Evolutionary conservation across 768 basidiomycete species (phyloP).

Genomic region (Podaxis sp.): DNA sequence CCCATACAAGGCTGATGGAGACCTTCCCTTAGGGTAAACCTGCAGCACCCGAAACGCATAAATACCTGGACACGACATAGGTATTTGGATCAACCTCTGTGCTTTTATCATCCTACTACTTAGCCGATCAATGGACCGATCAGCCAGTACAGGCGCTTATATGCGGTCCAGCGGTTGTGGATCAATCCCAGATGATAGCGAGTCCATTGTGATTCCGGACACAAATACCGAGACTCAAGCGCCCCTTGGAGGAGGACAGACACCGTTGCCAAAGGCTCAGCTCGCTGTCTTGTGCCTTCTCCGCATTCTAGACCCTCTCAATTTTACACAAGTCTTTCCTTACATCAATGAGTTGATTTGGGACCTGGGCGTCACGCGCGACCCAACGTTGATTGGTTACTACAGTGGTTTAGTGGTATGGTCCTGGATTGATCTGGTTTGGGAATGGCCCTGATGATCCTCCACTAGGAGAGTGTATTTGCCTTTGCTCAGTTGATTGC

Average conservation of each 20-base stretch:
- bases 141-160: not conserved
- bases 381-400: slow-evolving; percentile 57
- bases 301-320: slow-evolving; percentile 55
- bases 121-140: not conserved
- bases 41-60: not conserved
- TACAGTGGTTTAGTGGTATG: slow-evolving; percentile 65
- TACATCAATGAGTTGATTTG: slow-evolving; percentile 67
- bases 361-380: slow-evolving; percentile 49
- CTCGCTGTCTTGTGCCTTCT: slow-evolving; percentile 52
- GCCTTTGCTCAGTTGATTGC: slow-evolving; percentile 53
- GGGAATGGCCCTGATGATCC: not conserved
- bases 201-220: not conserved
- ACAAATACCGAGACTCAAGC: not conserved
- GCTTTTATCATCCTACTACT: not conserved
- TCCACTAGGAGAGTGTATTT: slow-evolving; percentile 56
- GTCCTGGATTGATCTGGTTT: slow-evolving; percentile 8
- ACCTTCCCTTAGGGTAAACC: too few species aligned
- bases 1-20: too few species aligned
- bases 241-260: not conserved
- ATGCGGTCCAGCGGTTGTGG: not conserved
- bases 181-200: not conserved
- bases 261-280: slow-evolving; percentile 31
- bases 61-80: not conserved
- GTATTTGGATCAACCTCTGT: not conserved
- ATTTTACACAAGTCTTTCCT: slow-evolving; percentile 64